Conservation (phyloP, 192 early-diverging fungal genomes). For the Coemansia biformis region DNA sequence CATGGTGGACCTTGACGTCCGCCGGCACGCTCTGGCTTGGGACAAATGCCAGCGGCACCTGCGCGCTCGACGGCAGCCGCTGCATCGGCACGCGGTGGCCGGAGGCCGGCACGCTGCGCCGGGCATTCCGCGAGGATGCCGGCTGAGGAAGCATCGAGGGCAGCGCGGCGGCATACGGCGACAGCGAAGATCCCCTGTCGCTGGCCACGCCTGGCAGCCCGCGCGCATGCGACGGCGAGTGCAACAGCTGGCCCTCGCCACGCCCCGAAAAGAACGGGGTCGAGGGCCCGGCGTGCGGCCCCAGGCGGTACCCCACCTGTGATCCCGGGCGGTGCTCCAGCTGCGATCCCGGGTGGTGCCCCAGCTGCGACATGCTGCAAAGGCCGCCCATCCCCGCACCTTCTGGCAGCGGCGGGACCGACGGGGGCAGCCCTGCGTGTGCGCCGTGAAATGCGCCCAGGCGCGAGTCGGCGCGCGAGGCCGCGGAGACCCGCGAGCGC, state of each 20-base stretch:
- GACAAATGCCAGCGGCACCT: conserved; percentile 17
- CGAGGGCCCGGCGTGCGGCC: conserved; percentile 18
- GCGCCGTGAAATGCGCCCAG: conserved; percentile 4
- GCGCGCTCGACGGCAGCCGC: conserved; percentile 27
- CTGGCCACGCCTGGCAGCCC: too few species aligned
- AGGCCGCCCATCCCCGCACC: conserved; percentile 9
- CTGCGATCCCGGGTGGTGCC: conserved; percentile 13
- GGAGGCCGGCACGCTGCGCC: background rate
- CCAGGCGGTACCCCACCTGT: too few species aligned
- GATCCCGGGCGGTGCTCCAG: too few species aligned
- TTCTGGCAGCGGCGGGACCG: conserved; percentile 17
- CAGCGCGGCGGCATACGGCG: conserved; percentile 7
- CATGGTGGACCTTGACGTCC: conserved; percentile 32
- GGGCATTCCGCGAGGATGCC: conserved; percentile 15
- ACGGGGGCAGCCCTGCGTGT: conserved; percentile 4
- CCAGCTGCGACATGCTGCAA: conserved; percentile 44
- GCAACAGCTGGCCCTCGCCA: background rate
- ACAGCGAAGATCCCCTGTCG: background rate
- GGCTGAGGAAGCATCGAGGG: conserved; percentile 8
- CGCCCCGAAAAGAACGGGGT: conserved; percentile 13
- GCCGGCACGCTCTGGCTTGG: conserved; percentile 24
- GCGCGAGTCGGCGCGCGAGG: conserved; percentile 26
- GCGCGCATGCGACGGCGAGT: conserved; percentile 4
- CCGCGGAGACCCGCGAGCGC: conserved; percentile 29
- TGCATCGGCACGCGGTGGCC: too few species aligned